A percentile compares a stretch with the other conserved stretches of the same genome.
Evolutionary conservation across 2,329 filamentous ascomycete genomes (phyloP).

Genomic region (Penicillium sp.): DNA sequence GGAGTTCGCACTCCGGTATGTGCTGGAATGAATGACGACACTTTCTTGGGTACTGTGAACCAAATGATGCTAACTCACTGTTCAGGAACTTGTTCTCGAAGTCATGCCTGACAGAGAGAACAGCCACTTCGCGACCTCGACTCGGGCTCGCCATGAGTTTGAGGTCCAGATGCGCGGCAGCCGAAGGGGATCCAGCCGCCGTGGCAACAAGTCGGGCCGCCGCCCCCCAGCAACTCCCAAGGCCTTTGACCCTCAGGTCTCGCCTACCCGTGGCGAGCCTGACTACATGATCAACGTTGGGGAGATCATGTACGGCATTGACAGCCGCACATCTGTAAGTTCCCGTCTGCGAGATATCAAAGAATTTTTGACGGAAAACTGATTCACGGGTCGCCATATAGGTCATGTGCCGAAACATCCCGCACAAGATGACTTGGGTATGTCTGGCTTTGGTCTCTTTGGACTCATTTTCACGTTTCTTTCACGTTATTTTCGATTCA

Average conservation of each 20-base stretch:
- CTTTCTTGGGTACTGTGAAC: neutral
- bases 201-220: neutral
- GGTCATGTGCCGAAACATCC: conserved; percentile 94
- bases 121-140: neutral
- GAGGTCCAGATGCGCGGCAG: neutral
- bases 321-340: conserved; percentile 8
- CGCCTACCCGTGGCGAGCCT: neutral
- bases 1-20: conserved; percentile 4
- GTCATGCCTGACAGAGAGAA: neutral
- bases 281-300: neutral
- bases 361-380: neutral
- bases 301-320: neutral
- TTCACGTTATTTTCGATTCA: too few relatives aligned
- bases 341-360: neutral
- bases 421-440: conserved; percentile 74
- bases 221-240: neutral
- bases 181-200: neutral
- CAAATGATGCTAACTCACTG: neutral
- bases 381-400: conserved; percentile 34
- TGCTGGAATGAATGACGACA: neutral
- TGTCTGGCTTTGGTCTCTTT: conserved; percentile 12
- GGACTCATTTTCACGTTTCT: too few relatives aligned
- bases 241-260: neutral
- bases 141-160: neutral
- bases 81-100: conserved; percentile 7